Base-by-base conservation (phyloP, 129 eudicot genomes). In the Escallonia herrerae region DNA sequence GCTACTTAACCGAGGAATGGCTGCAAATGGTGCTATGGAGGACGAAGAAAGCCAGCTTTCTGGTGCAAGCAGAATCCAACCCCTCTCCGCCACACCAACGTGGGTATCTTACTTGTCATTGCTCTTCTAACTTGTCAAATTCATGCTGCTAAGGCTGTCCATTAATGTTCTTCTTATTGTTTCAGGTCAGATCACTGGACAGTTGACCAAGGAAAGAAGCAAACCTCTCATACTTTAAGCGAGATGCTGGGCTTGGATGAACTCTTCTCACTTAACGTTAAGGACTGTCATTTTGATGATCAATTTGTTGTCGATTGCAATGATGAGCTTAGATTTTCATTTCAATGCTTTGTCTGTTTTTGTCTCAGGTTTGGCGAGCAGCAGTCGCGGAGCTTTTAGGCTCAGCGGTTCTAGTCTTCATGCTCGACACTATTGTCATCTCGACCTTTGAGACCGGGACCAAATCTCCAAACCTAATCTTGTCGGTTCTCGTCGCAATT, bases 391-490 rank as follows among this genome's bases (percentile, higher is more conserved):
- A 90, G 78, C 72, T 90, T 47, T 50, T 86, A 1, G 90, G 95
- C 12, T 60, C 97, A 6, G 86, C 90, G 0, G 75, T 81, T 53
- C 70, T 90, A 4, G 95, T 90, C 10, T 90, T 90, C 68, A 78
- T 78, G 85, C 42, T 90, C 1, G 97, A 90, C 71, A 83, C 88
- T 1, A 83, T 90, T 12, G 90, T 86, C 15, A 90, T 90, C 52
- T 86, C 97, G 2, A 76, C 97, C 0, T 43, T 72, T 5, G 71
- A 83, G n/a, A 53, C 80, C 1, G 68, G 79, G n/a, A 75, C 72
- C 22, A 72, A 79, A 60, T 76, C 74, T 50, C 86, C 97, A 43
- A 90, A 81, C 51, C 55, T 90, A 10, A 43, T 90, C 3, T 40
- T 81, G 50, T 75, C 91, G 0, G 67, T 76, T 52, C 70, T 90